These are phyloP conservation scores for Fusarium domesticum DNA, from an alignment of 2,329 filamentous ascomycete species.

Conservation along the genomic window DNA sequence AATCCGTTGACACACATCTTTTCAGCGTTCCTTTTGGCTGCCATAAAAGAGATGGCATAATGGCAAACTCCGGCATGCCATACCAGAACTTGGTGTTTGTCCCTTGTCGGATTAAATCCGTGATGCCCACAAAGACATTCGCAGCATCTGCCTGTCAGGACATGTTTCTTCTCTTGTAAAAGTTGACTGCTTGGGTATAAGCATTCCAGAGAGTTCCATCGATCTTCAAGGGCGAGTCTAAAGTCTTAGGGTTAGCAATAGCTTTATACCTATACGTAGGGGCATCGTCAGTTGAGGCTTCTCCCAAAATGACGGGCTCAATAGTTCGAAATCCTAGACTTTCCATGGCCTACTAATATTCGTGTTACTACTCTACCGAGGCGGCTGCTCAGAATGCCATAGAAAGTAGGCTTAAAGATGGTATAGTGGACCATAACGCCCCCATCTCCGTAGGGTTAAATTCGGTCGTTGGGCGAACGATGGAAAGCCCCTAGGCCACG, in stretches of 20 bases:
- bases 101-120: conserved; percentile 7
- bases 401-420: too few species aligned
- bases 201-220: conserved; percentile 5
- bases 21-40: conserved; percentile 3
- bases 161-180: conserved; percentile 12
- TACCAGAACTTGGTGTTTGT: conserved; percentile 16
- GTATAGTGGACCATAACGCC: too few species aligned
- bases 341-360: too few species aligned
- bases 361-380: too few species aligned
- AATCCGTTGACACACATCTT: conserved; percentile 2
- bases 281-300: background rate
- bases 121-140: conserved; percentile 13
- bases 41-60: conserved; percentile 6
- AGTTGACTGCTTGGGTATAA: conserved; percentile 6
- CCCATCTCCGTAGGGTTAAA: too few species aligned
- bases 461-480: too few species aligned
- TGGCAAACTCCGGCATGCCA: conserved; percentile 8
- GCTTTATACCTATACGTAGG: conserved; percentile 6
- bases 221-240: conserved; percentile 5
- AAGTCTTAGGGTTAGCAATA: conserved; percentile 1
- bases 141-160: conserved; percentile 12
- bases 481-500: too few species aligned
- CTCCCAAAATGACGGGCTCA: too few species aligned
- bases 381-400: too few species aligned
- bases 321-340: too few species aligned